Evolutionary conservation across 139 green algal species (phyloP).

Genomic region (Pseudopediastrum boryanum): DNA sequence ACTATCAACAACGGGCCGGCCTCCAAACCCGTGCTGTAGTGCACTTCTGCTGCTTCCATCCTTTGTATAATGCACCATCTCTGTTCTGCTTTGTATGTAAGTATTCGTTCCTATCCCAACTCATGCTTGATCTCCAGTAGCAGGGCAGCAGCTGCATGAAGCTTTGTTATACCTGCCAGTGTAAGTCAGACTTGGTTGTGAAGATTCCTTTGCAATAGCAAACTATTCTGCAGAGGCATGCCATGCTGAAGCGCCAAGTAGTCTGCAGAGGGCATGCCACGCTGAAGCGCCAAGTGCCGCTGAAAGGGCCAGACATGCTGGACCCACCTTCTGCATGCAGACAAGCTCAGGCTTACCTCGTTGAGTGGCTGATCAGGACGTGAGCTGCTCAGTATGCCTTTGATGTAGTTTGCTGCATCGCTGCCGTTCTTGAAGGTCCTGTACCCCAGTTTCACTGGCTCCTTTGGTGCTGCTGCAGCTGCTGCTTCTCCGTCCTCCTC

Average conservation of each 20-base stretch:
- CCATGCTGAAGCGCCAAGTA: neutral
- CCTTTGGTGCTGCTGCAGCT: neutral
- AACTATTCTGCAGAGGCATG: neutral
- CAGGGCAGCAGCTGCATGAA: too few species aligned
- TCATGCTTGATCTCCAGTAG: too few species aligned
- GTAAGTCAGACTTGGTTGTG: too few species aligned
- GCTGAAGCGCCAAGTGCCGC: neutral
- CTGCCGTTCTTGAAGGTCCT: slow-evolving; percentile 53
- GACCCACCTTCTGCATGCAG: neutral
- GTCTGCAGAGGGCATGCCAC: neutral
- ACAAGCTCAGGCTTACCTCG: slow-evolving; percentile 50
- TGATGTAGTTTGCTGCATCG: slow-evolving; percentile 51
- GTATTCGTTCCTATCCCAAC: too few species aligned
- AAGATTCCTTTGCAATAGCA: too few species aligned
- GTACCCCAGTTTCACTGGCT: slow-evolving; percentile 61
- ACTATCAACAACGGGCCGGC: neutral
- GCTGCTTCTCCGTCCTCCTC: neutral
- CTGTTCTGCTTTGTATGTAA: too few species aligned
- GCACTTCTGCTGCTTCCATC: too few species aligned
- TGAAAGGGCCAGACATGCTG: neutral
- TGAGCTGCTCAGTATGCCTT: slow-evolving; percentile 40
- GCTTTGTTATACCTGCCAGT: too few species aligned
- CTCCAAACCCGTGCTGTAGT: neutral
- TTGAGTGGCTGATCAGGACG: slow-evolving; percentile 63
- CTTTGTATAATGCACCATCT: too few species aligned